A percentile compares a stretch with the other conserved stretches of the same genome.
phyloP scores from a whole-genome alignment of 2,329 filamentous ascomycete genomes.

The Ceratocystis destructans region DNA sequence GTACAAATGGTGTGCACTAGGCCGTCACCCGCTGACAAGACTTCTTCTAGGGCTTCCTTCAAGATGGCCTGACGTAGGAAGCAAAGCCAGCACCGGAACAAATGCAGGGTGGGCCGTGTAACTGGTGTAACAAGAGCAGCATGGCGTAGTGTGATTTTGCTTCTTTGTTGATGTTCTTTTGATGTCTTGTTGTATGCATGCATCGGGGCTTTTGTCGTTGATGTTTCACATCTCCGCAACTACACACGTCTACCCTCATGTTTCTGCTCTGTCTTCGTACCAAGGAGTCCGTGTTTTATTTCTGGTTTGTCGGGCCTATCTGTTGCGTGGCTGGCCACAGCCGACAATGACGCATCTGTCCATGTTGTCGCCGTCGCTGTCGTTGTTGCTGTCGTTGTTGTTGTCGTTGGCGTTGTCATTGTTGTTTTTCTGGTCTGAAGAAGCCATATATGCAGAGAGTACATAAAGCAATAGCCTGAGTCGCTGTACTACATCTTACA shows the following conservation, averaged over 20 bases:
- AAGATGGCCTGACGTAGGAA: neutral
- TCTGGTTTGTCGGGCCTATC: neutral
- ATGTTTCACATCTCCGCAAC: neutral
- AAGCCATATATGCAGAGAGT: neutral
- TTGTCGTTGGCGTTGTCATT: too few species aligned
- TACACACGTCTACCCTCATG: neutral
- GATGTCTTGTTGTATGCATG: neutral
- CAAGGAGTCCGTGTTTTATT: neutral
- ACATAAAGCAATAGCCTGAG: neutral
- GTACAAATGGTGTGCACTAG: neutral
- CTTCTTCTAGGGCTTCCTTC: neutral
- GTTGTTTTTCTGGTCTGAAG: neutral
- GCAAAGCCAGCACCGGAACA: neutral
- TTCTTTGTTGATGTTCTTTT: neutral
- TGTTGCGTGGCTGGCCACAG: neutral
- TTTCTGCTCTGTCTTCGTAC: neutral
- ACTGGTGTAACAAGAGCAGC: neutral
- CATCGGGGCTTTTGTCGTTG: neutral
- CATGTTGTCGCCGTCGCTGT: neutral
- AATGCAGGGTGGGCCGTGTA: neutral
- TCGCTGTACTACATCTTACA: neutral
- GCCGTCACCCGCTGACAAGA: neutral
- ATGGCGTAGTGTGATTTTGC: neutral
- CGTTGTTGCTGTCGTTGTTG: too few species aligned
- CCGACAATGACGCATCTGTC: neutral